Percentiles rank a stretch among this genome's conserved stretches.
Conservation (phyloP, 208 protist species). For the Leishmania mexicana region DNA sequence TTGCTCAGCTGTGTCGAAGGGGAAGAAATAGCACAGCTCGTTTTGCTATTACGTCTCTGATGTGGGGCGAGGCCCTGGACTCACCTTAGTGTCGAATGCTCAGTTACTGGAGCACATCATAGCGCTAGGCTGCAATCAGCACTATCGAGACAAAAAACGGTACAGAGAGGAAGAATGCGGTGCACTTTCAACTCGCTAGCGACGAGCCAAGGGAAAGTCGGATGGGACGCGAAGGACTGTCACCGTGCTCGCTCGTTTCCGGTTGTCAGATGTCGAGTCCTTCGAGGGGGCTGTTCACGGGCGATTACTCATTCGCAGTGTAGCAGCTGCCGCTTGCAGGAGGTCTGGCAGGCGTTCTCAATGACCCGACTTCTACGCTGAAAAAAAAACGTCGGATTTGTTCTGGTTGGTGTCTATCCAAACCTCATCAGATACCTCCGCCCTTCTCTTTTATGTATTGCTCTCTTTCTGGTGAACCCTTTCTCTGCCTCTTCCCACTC, state of each 20-base stretch:
- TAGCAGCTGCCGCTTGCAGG: neutral
- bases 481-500: neutral
- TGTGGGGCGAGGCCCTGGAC: neutral
- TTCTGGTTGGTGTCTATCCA: neutral
- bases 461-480: neutral
- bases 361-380: neutral
- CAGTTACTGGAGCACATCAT: neutral
- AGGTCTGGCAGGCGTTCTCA: neutral
- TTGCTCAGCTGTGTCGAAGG: neutral
- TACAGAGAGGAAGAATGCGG: neutral
- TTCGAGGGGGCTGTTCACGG: neutral
- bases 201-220: too few species aligned
- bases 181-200: neutral
- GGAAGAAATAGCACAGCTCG: neutral
- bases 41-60: neutral
- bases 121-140: neutral
- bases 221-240: neutral
- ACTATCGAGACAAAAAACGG: slow-evolving; percentile 5
- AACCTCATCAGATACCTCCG: too few species aligned
- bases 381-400: neutral
- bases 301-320: neutral
- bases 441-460: neutral
- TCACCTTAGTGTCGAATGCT: neutral
- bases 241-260: neutral
- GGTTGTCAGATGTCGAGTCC: neutral